Evolutionary conservation across 1,139 yeast genomes (phyloP).

Genomic region (Yarrowia galli): DNA sequence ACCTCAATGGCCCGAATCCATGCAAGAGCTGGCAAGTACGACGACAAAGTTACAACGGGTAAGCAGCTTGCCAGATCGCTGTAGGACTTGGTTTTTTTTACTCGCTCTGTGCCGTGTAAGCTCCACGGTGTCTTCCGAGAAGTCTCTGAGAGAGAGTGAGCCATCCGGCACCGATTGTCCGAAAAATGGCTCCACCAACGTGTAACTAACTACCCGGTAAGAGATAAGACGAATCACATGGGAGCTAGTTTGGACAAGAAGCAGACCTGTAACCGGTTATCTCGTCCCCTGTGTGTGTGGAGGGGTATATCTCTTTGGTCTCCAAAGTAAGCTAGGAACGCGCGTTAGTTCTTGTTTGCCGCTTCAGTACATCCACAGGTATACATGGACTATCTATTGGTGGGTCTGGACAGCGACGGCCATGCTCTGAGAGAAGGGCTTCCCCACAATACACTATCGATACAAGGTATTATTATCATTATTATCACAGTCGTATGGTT

Average conservation of each 20-base stretch:
- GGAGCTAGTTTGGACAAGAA: neutral
- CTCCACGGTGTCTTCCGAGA: constrained; percentile 15
- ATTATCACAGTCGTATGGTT: constrained; percentile 5
- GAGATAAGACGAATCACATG: too few relatives aligned
- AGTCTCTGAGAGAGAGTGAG: neutral
- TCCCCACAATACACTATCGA: constrained; percentile 10
- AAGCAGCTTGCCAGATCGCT: constrained; percentile 32
- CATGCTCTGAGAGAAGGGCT: too few relatives aligned
- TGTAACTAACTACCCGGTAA: too few relatives aligned
- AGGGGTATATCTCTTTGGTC: constrained; percentile 10
- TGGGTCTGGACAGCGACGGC: too few relatives aligned
- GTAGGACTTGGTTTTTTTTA: neutral
- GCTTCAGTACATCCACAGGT: neutral
- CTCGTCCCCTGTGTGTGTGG: too few relatives aligned
- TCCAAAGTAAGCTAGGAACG: constrained; percentile 13
- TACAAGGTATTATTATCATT: neutral
- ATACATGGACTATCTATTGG: neutral
- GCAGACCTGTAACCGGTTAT: too few relatives aligned
- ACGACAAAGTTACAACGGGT: constrained; percentile 19
- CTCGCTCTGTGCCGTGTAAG: neutral
- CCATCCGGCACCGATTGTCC: neutral
- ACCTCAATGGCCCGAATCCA: constrained; percentile 9
- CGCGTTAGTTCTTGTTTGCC: neutral
- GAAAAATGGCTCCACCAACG: neutral
- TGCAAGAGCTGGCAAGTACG: constrained; percentile 6